These are phyloP conservation scores for Krasilnikovozyma curviuscula DNA, from an alignment of 768 basidiomycete genomes.

Conservation along the genomic window DNA sequence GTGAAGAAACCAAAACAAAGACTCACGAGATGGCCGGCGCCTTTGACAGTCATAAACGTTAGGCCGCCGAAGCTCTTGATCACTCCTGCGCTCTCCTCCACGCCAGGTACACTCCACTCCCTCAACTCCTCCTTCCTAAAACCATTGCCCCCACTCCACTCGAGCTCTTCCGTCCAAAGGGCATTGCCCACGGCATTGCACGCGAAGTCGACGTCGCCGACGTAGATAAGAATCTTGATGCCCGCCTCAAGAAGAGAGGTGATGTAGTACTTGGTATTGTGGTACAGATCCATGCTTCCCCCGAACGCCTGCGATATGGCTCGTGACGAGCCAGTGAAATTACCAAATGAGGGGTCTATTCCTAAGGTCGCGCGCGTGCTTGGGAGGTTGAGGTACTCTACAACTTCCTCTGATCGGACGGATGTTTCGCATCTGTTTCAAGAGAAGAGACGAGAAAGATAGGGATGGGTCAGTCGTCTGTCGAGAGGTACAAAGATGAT, in stretches of 20 bases:
- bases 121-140: conserved; percentile 33
- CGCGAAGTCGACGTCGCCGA: conserved; percentile 32
- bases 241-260: conserved; percentile 54
- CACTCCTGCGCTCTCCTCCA: too few species aligned
- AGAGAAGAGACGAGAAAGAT: too few species aligned
- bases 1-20: too few species aligned
- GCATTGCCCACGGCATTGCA: conserved; percentile 39
- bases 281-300: conserved; percentile 41
- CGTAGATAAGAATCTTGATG: conserved; percentile 51
- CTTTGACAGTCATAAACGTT: not conserved
- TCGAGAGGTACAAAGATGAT: too few species aligned
- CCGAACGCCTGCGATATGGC: conserved; percentile 37
- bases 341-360: conserved; percentile 33
- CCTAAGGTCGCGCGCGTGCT: conserved; percentile 40
- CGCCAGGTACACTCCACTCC: too few species aligned
- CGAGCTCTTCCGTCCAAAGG: conserved; percentile 51
- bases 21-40: conserved; percentile 7
- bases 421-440: too few species aligned
- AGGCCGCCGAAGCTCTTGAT: too few species aligned
- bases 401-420: conserved; percentile 28
- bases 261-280: conserved; percentile 39
- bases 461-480: too few species aligned
- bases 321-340: conserved; percentile 41
- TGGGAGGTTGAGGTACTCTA: conserved; percentile 41
- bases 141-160: conserved; percentile 45